Evolutionary conservation across 192 early-diverging fungal species (phyloP).

Genomic region (Gigaspora rosea): DNA sequence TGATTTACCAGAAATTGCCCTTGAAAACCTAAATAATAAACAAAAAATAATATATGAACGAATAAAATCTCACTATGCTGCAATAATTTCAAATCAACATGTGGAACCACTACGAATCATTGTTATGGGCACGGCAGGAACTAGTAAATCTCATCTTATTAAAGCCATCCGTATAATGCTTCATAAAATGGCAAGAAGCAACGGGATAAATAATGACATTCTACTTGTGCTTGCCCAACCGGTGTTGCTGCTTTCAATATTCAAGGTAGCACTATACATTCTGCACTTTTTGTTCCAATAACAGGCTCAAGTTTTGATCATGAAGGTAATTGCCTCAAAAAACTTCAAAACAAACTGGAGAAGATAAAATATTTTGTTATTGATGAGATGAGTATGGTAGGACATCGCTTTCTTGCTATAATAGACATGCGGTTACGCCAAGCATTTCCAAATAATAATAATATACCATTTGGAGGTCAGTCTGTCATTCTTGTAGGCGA

Average conservation of each 20-base stretch:
- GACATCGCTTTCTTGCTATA: background rate
- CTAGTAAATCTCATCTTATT: background rate
- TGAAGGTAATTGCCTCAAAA: background rate
- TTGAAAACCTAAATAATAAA: background rate
- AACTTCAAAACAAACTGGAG: too few relatives aligned
- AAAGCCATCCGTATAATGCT: background rate
- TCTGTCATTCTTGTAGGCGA: background rate
- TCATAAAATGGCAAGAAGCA: background rate
- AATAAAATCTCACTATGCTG: background rate
- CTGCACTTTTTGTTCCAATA: background rate
- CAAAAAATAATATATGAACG: background rate
- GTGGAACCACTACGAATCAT: background rate
- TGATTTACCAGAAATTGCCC: background rate
- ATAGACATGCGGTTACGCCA: background rate
- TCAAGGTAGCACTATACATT: background rate
- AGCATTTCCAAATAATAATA: background rate
- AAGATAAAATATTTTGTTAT: too few relatives aligned
- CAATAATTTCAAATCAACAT: background rate
- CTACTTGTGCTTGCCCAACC: background rate
- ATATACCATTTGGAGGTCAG: background rate
- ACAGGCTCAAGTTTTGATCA: background rate
- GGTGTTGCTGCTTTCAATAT: conserved; percentile 3
- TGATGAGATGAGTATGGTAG: too few relatives aligned
- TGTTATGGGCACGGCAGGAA: background rate
- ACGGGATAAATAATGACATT: too few relatives aligned